A percentile compares a stretch with the other conserved stretches of the same genome.
Conservation (phyloP, 2,329 filamentous ascomycete genomes). For the Xylariaceae sp. region DNA sequence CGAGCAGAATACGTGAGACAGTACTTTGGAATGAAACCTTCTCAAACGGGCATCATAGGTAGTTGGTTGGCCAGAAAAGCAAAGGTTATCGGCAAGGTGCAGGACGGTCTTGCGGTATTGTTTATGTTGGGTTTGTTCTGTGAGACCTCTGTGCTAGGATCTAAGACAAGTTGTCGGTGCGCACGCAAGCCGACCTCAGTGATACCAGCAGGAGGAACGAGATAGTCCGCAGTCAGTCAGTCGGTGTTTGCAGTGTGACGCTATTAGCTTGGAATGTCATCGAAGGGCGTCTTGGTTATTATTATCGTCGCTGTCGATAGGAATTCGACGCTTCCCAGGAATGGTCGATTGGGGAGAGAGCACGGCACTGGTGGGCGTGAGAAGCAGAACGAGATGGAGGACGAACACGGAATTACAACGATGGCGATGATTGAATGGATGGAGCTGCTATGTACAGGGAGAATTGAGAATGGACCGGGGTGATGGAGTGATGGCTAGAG, state of each 20-base stretch:
- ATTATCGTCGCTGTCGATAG: not conserved
- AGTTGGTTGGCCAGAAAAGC: not conserved
- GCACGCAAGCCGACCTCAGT: constrained; percentile 2
- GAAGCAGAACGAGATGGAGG: not conserved
- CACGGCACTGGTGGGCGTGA: too few relatives aligned
- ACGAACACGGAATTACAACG: constrained; percentile 4
- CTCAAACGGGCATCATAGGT: not conserved
- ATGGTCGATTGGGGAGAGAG: too few relatives aligned
- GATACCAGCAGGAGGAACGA: too few relatives aligned
- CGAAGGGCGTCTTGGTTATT: not conserved
- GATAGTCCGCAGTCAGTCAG: too few relatives aligned
- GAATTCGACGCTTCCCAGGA: too few relatives aligned
- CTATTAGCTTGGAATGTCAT: constrained; percentile 5
- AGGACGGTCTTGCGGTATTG: constrained; percentile 11
- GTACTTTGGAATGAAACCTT: constrained; percentile 6
- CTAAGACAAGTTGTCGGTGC: constrained; percentile 10
- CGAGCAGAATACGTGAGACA: constrained; percentile 7
- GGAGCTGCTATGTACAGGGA: constrained; percentile 3
- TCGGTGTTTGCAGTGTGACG: too few relatives aligned
- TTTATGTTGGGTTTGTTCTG: constrained; percentile 10
- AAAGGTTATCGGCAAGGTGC: constrained; percentile 7
- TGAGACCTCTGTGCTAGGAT: constrained; percentile 13
- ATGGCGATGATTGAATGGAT: not conserved
- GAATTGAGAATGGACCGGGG: constrained; percentile 5
- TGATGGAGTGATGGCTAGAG: not conserved